These are phyloP conservation scores for Coemansia sp. DNA, from an alignment of 192 early-diverging fungal species.

Conservation along the genomic window DNA sequence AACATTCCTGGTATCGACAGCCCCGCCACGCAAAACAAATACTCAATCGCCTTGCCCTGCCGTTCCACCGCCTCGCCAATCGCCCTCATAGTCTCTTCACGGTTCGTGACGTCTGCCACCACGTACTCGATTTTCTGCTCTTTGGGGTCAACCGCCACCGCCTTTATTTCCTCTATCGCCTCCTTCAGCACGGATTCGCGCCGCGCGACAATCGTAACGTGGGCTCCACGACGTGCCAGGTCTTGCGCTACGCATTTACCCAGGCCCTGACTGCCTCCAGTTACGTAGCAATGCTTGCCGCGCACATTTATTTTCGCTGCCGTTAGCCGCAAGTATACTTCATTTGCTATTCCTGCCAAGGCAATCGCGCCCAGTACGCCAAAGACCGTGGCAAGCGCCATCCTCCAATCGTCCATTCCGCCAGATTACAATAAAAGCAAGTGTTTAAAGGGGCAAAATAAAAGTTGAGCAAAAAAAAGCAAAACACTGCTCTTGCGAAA, in stretches of 20 bases:
- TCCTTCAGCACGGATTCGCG: conserved; percentile 40
- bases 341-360: neutral
- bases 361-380: conserved; percentile 25
- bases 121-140: conserved; percentile 50
- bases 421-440: neutral
- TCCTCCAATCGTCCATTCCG: conserved; percentile 40
- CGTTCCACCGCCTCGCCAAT: conserved; percentile 54
- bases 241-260: conserved; percentile 62
- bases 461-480: neutral
- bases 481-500: neutral
- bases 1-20: conserved; percentile 60
- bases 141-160: conserved; percentile 23
- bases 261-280: conserved; percentile 71
- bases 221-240: conserved; percentile 62
- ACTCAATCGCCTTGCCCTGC: conserved; percentile 53
- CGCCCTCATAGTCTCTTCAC: conserved; percentile 52
- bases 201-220: conserved; percentile 65
- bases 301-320: conserved; percentile 36
- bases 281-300: conserved; percentile 66
- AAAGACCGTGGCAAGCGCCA: conserved; percentile 19
- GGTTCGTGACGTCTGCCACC: conserved; percentile 60
- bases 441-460: neutral
- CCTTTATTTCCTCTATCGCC: conserved; percentile 58
- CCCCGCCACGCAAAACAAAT: conserved; percentile 39
- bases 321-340: conserved; percentile 12